phyloP scores from a whole-genome alignment of 2,329 filamentous ascomycete genomes.

The Clarireedia monteithiana region DNA sequence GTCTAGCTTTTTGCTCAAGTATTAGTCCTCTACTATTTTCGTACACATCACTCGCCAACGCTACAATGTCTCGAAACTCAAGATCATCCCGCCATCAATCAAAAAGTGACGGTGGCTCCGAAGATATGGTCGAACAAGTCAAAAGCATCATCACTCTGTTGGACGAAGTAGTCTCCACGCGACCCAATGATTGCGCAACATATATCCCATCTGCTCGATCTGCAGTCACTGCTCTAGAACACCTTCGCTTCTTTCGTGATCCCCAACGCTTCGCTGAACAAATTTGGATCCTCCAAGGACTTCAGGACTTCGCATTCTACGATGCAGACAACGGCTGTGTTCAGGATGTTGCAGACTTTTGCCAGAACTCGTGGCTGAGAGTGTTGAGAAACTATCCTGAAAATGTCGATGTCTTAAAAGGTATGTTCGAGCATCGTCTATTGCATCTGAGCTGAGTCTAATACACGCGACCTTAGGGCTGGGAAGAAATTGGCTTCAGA shows the following conservation, averaged over 20 bases:
- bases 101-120: conserved; percentile 14
- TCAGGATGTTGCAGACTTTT: conserved; percentile 41
- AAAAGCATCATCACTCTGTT: conserved; percentile 23
- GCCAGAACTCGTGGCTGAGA: conserved; percentile 38
- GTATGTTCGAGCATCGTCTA: conserved; percentile 25
- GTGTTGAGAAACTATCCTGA: conserved; percentile 37
- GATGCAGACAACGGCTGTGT: conserved; percentile 40
- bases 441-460: neutral
- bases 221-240: conserved; percentile 33
- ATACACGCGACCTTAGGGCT: conserved; percentile 31
- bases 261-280: conserved; percentile 31
- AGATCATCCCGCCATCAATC: conserved; percentile 20
- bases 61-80: conserved; percentile 17
- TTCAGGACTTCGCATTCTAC: conserved; percentile 42
- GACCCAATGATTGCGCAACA: conserved; percentile 24
- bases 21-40: neutral
- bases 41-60: neutral
- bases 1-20: neutral
- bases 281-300: conserved; percentile 34
- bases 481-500: conserved; percentile 42
- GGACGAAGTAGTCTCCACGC: conserved; percentile 21
- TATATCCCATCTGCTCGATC: conserved; percentile 33
- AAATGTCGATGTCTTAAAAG: conserved; percentile 35
- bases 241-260: conserved; percentile 32
- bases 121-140: conserved; percentile 23